Conservation (phyloP, 257 asterid species). For the Solanum acaule region DNA sequence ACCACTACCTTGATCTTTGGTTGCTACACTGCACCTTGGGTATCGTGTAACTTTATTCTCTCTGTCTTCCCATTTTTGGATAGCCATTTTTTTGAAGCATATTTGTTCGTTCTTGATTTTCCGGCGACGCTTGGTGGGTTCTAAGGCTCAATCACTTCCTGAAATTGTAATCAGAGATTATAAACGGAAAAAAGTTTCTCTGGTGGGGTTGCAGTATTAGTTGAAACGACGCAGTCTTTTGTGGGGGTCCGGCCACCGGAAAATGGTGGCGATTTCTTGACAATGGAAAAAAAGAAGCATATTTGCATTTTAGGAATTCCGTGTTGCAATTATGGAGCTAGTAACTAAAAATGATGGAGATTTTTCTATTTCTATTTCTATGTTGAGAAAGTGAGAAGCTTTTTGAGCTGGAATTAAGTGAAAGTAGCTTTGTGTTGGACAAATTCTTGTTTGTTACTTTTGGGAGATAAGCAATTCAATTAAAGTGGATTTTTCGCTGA, state of each 20-base stretch:
- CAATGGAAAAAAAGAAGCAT: not conserved
- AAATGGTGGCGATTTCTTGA: not conserved
- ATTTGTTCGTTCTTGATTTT: not conserved
- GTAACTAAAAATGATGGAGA: not conserved
- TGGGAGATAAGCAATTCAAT: slow-evolving; percentile 1
- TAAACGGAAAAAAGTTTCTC: not conserved
- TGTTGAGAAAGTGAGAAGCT: not conserved
- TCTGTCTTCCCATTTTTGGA: slow-evolving; percentile 27
- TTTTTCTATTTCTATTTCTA: not conserved
- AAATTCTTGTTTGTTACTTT: not conserved
- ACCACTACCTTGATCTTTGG: slow-evolving; percentile 32
- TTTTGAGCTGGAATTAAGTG: not conserved
- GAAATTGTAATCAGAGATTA: not conserved
- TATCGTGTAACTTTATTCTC: slow-evolving; percentile 2
- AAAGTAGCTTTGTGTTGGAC: not conserved
- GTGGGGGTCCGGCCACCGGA: not conserved
- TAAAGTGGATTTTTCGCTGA: slow-evolving; percentile 1
- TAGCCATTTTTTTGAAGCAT: not conserved
- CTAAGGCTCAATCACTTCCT: not conserved
- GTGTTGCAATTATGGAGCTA: not conserved
- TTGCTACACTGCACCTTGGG: slow-evolving; percentile 22
- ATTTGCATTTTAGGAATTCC: not conserved
- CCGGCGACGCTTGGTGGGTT: slow-evolving; percentile 4
- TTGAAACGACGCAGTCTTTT: not conserved
- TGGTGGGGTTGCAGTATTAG: not conserved